Evolutionary conservation across 1,139 yeast genomes (phyloP).

Genomic region (Taiozyma sp.): DNA sequence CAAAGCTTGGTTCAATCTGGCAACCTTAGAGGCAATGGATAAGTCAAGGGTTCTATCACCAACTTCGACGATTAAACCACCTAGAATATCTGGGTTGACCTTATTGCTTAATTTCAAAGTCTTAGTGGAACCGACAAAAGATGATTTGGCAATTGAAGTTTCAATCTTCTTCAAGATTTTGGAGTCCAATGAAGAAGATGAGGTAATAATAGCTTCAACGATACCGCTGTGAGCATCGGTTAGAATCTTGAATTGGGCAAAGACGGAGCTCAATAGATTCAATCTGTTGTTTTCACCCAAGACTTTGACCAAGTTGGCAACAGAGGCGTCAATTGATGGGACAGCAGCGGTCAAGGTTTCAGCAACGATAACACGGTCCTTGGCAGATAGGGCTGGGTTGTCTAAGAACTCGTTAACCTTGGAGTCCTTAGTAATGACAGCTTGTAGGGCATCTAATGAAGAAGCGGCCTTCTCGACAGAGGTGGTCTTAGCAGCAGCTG

Average conservation of each 20-base stretch:
- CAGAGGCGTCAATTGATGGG: constrained; percentile 60
- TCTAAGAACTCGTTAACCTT: constrained; percentile 57
- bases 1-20: constrained; percentile 85
- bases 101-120: constrained; percentile 79
- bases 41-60: constrained; percentile 97
- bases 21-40: constrained; percentile 78
- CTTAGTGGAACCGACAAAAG: constrained; percentile 82
- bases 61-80: constrained; percentile 94
- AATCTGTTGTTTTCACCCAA: constrained; percentile 96
- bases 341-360: constrained; percentile 50
- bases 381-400: constrained; percentile 81
- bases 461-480: constrained; percentile 68
- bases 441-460: constrained; percentile 57
- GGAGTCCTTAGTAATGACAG: constrained; percentile 56
- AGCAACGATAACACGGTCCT: constrained; percentile 72
- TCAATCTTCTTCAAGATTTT: constrained; percentile 78
- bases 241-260: constrained; percentile 68
- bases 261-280: constrained; percentile 58
- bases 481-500: constrained; percentile 85
- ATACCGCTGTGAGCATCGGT: constrained; percentile 89
- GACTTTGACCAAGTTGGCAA: constrained; percentile 75
- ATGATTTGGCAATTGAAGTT: constrained; percentile 70
- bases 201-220: constrained; percentile 90
- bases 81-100: constrained; percentile 87
- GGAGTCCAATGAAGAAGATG: constrained; percentile 82